These are phyloP conservation scores for Boletus edulis DNA, from an alignment of 768 basidiomycete species.

Conservation along the genomic window DNA sequence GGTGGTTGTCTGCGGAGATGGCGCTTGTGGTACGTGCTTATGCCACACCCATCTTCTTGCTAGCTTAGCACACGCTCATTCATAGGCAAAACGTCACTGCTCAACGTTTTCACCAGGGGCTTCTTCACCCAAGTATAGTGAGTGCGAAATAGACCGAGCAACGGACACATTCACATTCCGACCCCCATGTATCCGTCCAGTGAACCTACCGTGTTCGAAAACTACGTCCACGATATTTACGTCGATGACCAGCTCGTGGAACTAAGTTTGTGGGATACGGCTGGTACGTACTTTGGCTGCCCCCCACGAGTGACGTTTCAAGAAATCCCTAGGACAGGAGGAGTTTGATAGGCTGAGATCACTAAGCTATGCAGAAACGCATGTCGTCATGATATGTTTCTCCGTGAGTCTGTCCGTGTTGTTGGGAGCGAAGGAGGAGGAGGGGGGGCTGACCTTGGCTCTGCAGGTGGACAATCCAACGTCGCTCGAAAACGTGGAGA, in stretches of 20 bases:
- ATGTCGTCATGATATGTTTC: constrained; percentile 95
- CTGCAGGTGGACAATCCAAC: constrained; percentile 85
- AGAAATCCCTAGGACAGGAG: constrained; percentile 71
- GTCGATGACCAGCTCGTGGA: constrained; percentile 89
- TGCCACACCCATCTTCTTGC: constrained; percentile 2
- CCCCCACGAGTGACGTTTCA: constrained; percentile 17
- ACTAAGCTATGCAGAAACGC: constrained; percentile 94
- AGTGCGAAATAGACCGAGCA: constrained; percentile 27
- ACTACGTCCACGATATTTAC: constrained; percentile 87
- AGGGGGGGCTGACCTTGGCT: neutral
- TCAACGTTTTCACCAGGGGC: constrained; percentile 87
- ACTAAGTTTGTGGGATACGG: constrained; percentile 96
- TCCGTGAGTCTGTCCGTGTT: constrained; percentile 52
- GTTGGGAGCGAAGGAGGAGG: neutral
- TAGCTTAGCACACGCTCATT: constrained; percentile 9
- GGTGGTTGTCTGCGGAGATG: constrained; percentile 93
- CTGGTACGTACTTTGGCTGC: constrained; percentile 52
- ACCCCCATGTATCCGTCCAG: constrained; percentile 34
- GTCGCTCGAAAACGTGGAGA: constrained; percentile 95
- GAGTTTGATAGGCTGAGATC: constrained; percentile 94
- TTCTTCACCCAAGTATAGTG: constrained; percentile 95
- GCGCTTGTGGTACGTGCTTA: constrained; percentile 71
- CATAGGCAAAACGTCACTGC: constrained; percentile 75
- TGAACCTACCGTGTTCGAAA: constrained; percentile 95
- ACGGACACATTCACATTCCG: neutral